phyloP scores from a whole-genome alignment of 1,139 yeast species.

The Taphrina deformans region DNA sequence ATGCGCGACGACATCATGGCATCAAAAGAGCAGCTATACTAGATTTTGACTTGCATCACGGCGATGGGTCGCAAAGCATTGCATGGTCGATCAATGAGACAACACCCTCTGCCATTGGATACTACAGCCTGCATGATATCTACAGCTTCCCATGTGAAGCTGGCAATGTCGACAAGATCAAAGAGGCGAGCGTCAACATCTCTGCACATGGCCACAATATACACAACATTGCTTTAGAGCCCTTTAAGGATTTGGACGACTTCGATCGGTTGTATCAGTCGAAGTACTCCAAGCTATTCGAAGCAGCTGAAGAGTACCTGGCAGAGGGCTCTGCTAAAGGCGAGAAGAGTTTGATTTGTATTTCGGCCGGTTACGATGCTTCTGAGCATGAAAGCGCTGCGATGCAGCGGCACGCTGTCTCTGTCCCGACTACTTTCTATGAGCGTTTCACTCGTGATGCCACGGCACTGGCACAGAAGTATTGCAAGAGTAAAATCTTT shows the following conservation, averaged over 20 bases:
- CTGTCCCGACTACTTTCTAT: constrained; percentile 80
- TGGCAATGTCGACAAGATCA: constrained; percentile 53
- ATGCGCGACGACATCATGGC: constrained; percentile 63
- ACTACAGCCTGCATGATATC: constrained; percentile 81
- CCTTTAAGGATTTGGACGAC: constrained; percentile 62
- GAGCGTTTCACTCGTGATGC: constrained; percentile 73
- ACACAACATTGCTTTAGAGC: constrained; percentile 81
- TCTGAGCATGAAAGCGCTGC: constrained; percentile 77
- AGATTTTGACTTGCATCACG: constrained; percentile 85
- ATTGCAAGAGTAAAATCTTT: constrained; percentile 61
- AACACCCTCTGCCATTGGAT: constrained; percentile 65
- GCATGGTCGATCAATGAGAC: constrained; percentile 62
- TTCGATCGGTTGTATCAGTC: constrained; percentile 64
- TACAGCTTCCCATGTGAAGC: constrained; percentile 85
- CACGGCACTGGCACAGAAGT: constrained; percentile 61
- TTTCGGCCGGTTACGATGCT: constrained; percentile 89
- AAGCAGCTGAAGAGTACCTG: constrained; percentile 69
- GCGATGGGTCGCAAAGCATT: constrained; percentile 89
- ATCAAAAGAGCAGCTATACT: constrained; percentile 80
- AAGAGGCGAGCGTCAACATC: constrained; percentile 79
- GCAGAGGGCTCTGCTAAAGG: constrained; percentile 47
- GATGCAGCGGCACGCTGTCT: constrained; percentile 84
- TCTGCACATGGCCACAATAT: constrained; percentile 64
- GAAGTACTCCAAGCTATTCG: constrained; percentile 62
- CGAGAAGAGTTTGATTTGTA: constrained; percentile 61